Evolutionary conservation across 257 asterid genomes (phyloP).

Genomic region (Solanum pinnatisectum): DNA sequence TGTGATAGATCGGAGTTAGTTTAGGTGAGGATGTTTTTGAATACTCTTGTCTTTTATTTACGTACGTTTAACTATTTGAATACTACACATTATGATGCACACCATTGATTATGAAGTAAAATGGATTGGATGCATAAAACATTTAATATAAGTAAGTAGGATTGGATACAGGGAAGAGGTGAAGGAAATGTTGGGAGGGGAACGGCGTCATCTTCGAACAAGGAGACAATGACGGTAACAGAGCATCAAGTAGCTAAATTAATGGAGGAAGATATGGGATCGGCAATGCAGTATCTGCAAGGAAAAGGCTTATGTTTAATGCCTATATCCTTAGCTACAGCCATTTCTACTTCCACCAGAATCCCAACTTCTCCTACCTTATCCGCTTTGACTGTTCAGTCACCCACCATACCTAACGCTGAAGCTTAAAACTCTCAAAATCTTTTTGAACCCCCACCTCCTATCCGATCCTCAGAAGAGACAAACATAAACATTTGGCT

Average conservation of each 20-base stretch:
- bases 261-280: conserved; percentile 95
- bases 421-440: conserved; percentile 11
- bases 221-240: conserved; percentile 56
- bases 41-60: too few species aligned
- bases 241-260: conserved; percentile 91
- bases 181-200: conserved; percentile 16
- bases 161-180: neutral
- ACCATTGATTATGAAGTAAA: too few species aligned
- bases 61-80: too few species aligned
- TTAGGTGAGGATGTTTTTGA: too few species aligned
- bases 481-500: conserved; percentile 13
- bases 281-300: conserved; percentile 95
- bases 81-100: too few species aligned
- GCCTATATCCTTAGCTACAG: conserved; percentile 89
- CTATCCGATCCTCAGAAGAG: too few species aligned
- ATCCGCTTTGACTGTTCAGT: conserved; percentile 67
- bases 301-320: conserved; percentile 92
- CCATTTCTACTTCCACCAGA: conserved; percentile 70
- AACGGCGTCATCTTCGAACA: conserved; percentile 62
- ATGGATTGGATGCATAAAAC: too few species aligned
- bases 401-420: conserved; percentile 36
- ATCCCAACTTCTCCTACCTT: conserved; percentile 59
- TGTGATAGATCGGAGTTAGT: too few species aligned
- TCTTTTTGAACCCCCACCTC: too few species aligned
- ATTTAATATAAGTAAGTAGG: too few species aligned